Base-by-base conservation (phyloP, 2,329 filamentous ascomycete genomes). In the Aspergillus sergii region DNA sequence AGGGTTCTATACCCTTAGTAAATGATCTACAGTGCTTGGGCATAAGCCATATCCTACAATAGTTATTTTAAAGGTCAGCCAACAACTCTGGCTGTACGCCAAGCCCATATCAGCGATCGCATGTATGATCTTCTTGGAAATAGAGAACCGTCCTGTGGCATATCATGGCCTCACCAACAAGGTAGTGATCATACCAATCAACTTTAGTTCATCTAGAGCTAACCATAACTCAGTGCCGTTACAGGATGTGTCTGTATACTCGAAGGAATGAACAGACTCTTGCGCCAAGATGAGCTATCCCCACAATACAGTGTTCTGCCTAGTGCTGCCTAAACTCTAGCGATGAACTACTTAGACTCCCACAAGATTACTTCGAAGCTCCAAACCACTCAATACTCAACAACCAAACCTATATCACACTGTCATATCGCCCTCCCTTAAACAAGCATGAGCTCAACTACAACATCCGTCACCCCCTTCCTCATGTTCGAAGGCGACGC, bases 201-300 rank as follows among this genome's bases (percentile, higher is more conserved):
- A 6, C 2, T 0, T 9, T 8, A 3, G 7, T 41, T 36, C 4
- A 7, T 16, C 34, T 4, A 36, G 16, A 36, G 12, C 12, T 14
- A 12, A 4, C 1, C 1, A 1, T 7, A 9, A 7, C 2, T 16
- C 16, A 41, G 7, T 1, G 6, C 0, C 16, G 16, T 41, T 19
- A 19, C 6, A 19, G 19, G 8, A 19, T 19, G 16, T 12, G 16
- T 19, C 36, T 19, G 34, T 39, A 8, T 28, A 12, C 1, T 19
- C 16, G 2, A 41, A 41, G 8, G 8, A 2, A 41, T 19, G 7
- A n/a, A 41, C 16, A 41, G 7, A 19, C 16, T 7, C 7, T 41
- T 41, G 4, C 9, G 39, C 39, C 39, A 41, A 41, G 39, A 39
- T 16, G 4, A 41, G 36, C 14, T 19, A 36, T 41, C 36, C 36